Conservation (phyloP, 106 monocot genomes). For the Dactylorhiza incarnata region DNA sequence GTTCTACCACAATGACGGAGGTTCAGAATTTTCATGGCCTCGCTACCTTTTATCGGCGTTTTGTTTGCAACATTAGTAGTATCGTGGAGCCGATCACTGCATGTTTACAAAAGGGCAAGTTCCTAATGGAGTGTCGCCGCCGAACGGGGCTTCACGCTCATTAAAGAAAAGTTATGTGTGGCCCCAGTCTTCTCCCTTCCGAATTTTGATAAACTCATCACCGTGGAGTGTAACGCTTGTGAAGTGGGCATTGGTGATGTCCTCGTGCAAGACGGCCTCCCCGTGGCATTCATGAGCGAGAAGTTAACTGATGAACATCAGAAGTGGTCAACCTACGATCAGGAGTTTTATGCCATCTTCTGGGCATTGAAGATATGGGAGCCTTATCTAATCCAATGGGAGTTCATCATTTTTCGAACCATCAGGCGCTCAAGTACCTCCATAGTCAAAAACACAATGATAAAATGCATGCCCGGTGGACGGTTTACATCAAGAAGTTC, state of each 20-base stretch:
- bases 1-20: background rate
- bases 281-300: background rate
- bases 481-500: background rate
- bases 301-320: background rate
- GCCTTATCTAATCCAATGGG: background rate
- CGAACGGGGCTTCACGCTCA: background rate
- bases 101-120: background rate
- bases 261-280: background rate
- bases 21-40: background rate
- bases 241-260: background rate
- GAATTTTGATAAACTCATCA: background rate
- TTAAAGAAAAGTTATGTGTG: background rate
- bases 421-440: background rate
- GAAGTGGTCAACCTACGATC: background rate
- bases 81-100: background rate
- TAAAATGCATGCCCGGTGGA: background rate
- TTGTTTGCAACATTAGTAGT: background rate
- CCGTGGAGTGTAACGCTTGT: background rate
- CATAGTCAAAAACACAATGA: background rate
- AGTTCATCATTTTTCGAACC: background rate
- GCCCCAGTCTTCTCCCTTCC: background rate
- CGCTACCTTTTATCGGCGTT: background rate
- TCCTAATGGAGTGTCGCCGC: too few relatives aligned
- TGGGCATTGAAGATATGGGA: background rate
- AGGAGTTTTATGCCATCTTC: background rate